Conservation (phyloP, 352 stramenopile species). For the Phytopythium delawarense region DNA sequence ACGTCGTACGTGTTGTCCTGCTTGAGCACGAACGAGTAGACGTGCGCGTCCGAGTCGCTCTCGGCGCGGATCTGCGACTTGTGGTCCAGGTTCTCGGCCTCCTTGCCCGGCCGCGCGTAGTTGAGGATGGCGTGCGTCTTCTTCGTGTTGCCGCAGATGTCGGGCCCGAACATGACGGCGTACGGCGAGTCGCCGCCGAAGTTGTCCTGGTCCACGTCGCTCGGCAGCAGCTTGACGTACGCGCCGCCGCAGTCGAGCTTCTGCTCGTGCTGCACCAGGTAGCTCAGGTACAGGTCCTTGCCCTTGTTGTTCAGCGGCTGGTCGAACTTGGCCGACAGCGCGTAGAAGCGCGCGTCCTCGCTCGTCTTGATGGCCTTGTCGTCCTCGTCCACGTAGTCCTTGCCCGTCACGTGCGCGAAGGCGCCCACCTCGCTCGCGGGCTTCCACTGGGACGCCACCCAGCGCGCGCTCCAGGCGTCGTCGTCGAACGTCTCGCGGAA, state of each 20-base stretch:
- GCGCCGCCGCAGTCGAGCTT: conserved; percentile 98
- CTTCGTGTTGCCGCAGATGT: conserved; percentile 97
- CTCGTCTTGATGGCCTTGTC: conserved; percentile 95
- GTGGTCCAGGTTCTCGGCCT: conserved; percentile 92
- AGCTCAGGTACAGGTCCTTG: conserved; percentile 94
- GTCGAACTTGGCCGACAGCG: conserved; percentile 90
- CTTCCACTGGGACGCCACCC: conserved; percentile 95
- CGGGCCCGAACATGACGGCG: conserved; percentile 98
- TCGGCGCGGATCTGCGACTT: conserved; percentile 76
- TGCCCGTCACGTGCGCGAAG: conserved; percentile 92
- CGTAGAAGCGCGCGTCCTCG: conserved; percentile 97
- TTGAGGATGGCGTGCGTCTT: conserved; percentile 98
- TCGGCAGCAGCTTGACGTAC: conserved; percentile 98
- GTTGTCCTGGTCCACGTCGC: conserved; percentile 87
- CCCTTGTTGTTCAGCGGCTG: conserved; percentile 87
- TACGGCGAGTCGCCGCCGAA: conserved; percentile 96
- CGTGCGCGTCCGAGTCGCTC: conserved; percentile 88
- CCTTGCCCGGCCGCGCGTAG: conserved; percentile 94
- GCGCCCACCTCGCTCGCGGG: conserved; percentile 89
- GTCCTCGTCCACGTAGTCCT: conserved; percentile 87
- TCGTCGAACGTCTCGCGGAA: conserved; percentile 95
- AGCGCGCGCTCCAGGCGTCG: conserved; percentile 63
- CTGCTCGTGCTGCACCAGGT: conserved; percentile 98
- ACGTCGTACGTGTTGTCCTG: conserved; percentile 98
- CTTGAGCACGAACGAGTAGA: conserved; percentile 98